phyloP scores from a whole-genome alignment of 106 monocot species.

The Hemerocallis citrina region DNA sequence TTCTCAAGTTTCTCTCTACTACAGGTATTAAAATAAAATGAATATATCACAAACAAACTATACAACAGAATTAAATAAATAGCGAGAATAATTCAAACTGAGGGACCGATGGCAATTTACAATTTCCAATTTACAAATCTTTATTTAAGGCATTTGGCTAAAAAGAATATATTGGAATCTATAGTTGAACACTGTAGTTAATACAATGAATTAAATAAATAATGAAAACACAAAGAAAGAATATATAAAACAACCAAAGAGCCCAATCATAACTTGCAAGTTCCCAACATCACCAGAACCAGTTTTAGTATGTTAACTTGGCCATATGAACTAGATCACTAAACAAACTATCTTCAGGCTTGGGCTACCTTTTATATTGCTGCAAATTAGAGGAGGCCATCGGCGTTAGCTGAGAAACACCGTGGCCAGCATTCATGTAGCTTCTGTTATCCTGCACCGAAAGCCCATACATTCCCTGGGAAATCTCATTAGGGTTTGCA shows the following conservation, averaged over 20 bases:
- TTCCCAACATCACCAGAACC: not conserved
- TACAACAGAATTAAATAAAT: too few relatives aligned
- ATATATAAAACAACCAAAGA: not conserved
- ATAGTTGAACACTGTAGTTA: not conserved
- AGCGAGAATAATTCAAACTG: too few relatives aligned
- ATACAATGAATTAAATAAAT: not conserved
- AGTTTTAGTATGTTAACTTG: constrained; percentile 36
- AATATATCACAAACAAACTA: too few relatives aligned
- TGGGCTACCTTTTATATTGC: constrained; percentile 30
- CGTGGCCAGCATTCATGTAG: constrained; percentile 6
- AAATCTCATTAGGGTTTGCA: constrained; percentile 26
- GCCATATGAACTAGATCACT: constrained; percentile 61
- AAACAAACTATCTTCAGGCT: constrained; percentile 50
- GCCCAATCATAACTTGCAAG: not conserved
- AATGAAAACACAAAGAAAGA: not conserved
- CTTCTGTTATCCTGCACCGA: constrained; percentile 31
- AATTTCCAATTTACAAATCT: too few relatives aligned
- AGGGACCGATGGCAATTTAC: too few relatives aligned
- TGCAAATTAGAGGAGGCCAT: constrained; percentile 17
- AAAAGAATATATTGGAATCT: too few relatives aligned
- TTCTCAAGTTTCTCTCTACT: too few relatives aligned
- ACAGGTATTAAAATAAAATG: too few relatives aligned
- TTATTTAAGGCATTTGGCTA: too few relatives aligned
- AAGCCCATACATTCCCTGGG: constrained; percentile 59
- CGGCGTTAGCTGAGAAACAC: constrained; percentile 15